A percentile compares a stretch with the other conserved stretches of the same genome.
phyloP scores from a whole-genome alignment of 2,329 filamentous ascomycete species.

The Zasmidium citrigriseum region DNA sequence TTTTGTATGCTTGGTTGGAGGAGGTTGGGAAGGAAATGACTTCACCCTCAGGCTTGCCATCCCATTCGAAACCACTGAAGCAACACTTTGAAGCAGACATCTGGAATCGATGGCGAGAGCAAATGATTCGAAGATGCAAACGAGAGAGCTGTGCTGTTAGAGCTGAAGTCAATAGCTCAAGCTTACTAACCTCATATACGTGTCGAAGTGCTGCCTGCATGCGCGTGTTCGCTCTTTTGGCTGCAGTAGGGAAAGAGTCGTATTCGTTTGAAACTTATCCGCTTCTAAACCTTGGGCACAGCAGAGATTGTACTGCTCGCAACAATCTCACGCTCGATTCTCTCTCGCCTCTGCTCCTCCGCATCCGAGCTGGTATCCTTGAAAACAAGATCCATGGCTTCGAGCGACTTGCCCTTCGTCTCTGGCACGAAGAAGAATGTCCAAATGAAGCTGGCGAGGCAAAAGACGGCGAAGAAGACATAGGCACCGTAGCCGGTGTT shows the following conservation, averaged over 20 bases:
- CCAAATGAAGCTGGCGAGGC: slow-evolving; percentile 53
- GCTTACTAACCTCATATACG: too few relatives aligned
- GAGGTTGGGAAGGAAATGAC: neutral
- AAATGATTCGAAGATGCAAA: too few relatives aligned
- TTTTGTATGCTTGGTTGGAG: neutral
- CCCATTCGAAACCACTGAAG: neutral
- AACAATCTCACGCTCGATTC: slow-evolving; percentile 28
- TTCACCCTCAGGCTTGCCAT: neutral
- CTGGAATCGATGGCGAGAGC: too few relatives aligned
- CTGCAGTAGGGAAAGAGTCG: too few relatives aligned
- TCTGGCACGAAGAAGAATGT: slow-evolving; percentile 59
- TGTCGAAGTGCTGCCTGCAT: too few relatives aligned
- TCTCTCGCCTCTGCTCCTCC: slow-evolving; percentile 28
- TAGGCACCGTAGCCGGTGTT: slow-evolving; percentile 62
- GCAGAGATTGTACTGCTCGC: slow-evolving; percentile 5
- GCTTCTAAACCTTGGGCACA: neutral
- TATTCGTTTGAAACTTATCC: too few relatives aligned
- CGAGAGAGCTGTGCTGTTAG: too few relatives aligned
- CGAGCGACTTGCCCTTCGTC: slow-evolving; percentile 49
- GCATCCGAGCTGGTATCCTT: slow-evolving; percentile 25
- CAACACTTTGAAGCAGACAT: neutral
- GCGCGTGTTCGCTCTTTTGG: too few relatives aligned
- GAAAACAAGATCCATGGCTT: slow-evolving; percentile 34
- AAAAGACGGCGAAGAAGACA: slow-evolving; percentile 61
- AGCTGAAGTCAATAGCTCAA: too few relatives aligned